phyloP scores from a whole-genome alignment of 2,329 filamentous ascomycete genomes.

The Tolypocladium nubicola region DNA sequence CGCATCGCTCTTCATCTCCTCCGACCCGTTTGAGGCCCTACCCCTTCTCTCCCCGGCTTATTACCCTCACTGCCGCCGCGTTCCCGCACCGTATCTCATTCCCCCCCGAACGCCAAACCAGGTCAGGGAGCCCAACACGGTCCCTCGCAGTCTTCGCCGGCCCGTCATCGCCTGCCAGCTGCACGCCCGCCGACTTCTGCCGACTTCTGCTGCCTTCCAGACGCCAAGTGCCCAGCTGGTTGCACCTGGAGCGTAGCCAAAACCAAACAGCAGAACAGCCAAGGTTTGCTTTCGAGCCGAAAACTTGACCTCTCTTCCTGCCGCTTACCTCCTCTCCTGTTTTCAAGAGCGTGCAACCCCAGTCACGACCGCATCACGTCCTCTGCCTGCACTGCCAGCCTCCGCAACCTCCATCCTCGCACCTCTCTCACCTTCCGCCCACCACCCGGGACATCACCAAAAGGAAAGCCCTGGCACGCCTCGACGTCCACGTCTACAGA shows the following conservation, averaged over 20 bases:
- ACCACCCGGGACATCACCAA: conserved; percentile 6
- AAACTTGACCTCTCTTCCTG: conserved; percentile 3
- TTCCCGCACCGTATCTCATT: background rate
- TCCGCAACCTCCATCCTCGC: conserved; percentile 22
- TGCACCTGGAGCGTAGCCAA: background rate
- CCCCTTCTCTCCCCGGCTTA: background rate
- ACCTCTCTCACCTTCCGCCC: conserved; percentile 16
- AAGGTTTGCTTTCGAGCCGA: conserved; percentile 25
- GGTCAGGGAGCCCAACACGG: background rate
- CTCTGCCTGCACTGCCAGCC: conserved; percentile 15
- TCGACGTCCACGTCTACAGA: conserved; percentile 6
- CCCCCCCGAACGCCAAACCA: background rate
- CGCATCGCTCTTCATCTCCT: background rate
- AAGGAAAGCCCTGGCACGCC: conserved; percentile 4
- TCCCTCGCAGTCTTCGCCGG: background rate
- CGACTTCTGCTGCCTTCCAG: background rate
- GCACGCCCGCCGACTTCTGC: background rate
- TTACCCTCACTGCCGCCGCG: background rate
- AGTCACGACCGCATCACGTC: conserved; percentile 27
- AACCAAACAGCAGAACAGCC: conserved; percentile 15
- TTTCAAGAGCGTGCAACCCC: conserved; percentile 22
- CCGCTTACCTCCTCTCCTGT: conserved; percentile 25
- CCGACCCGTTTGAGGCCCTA: background rate
- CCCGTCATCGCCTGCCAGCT: background rate
- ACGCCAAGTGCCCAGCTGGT: background rate